These are phyloP conservation scores for Schizopora paradoxa DNA, from an alignment of 1,284 basidiomycete genomes.

Conservation along the genomic window DNA sequence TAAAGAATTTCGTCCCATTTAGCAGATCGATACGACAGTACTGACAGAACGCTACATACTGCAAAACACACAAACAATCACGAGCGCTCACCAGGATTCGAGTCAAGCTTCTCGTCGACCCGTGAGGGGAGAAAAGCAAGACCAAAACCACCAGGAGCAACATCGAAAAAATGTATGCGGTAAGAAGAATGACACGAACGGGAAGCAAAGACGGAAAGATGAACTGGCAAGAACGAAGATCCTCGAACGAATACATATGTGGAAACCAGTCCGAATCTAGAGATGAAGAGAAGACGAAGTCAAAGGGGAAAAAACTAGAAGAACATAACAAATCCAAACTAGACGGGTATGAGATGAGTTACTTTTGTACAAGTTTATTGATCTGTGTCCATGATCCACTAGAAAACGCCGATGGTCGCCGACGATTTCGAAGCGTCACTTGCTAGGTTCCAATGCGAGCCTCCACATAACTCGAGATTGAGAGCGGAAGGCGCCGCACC, in stretches of 20 bases:
- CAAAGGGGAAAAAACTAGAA: constrained; percentile 3
- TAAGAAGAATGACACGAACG: constrained; percentile 1
- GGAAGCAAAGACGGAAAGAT: background rate
- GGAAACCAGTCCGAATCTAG: background rate
- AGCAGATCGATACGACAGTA: no score
- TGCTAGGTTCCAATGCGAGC: constrained; percentile 13
- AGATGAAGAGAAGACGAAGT: background rate
- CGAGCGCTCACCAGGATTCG: constrained; percentile 16
- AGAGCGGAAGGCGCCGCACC: constrained; percentile 22
- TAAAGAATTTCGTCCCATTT: no score
- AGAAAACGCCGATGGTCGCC: constrained; percentile 14
- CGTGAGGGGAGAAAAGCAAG: constrained; percentile 15
- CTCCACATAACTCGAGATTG: constrained; percentile 27
- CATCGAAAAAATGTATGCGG: constrained; percentile 12
- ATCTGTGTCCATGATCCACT: constrained; percentile 1
- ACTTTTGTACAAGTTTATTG: no score
- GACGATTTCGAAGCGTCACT: constrained; percentile 4
- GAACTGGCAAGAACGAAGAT: constrained; percentile 1
- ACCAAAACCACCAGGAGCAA: constrained; percentile 11
- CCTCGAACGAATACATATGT: constrained; percentile 1
- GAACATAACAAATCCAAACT: constrained; percentile 12
- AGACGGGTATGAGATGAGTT: constrained; percentile 15
- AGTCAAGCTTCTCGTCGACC: constrained; percentile 14
- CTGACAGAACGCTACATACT: constrained; percentile 6
- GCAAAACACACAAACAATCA: constrained; percentile 3